phyloP scores from a whole-genome alignment of 1,284 basidiomycete species.

The Taiwanofungus camphoratus region DNA sequence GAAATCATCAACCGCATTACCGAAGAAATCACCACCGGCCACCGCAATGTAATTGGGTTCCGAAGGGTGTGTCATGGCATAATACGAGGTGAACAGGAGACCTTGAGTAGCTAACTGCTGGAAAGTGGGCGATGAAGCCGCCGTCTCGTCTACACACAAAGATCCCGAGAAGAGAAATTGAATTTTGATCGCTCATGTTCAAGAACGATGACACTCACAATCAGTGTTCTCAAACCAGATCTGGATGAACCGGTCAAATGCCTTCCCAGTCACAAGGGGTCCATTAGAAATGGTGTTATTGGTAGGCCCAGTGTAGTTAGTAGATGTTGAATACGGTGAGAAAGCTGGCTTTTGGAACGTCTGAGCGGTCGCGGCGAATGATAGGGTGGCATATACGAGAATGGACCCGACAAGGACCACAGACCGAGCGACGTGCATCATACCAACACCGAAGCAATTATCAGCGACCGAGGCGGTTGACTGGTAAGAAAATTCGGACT shows the following conservation, averaged over 20 bases:
- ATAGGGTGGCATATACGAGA: slow-evolving; percentile 16
- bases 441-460: background rate
- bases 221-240: slow-evolving; percentile 46
- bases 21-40: slow-evolving; percentile 55
- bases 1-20: slow-evolving; percentile 43
- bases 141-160: slow-evolving; percentile 18
- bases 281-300: slow-evolving; percentile 36
- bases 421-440: slow-evolving; percentile 1
- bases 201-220: slow-evolving; percentile 19
- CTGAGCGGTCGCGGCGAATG: slow-evolving; percentile 27
- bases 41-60: slow-evolving; percentile 56
- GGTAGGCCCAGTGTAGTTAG: slow-evolving; percentile 32
- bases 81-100: slow-evolving; percentile 46
- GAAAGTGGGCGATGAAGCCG: slow-evolving; percentile 34
- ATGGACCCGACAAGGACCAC: slow-evolving; percentile 5
- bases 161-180: background rate
- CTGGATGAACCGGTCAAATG: slow-evolving; percentile 42
- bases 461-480: background rate
- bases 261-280: slow-evolving; percentile 33
- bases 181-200: background rate
- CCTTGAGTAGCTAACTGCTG: slow-evolving; percentile 45
- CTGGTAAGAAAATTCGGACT: no score
- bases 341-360: slow-evolving; percentile 33
- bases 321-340: slow-evolving; percentile 29
- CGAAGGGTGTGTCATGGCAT: slow-evolving; percentile 56